Base-by-base conservation (phyloP, 2,329 filamentous ascomycete species). In the Colletotrichum filicis region DNA sequence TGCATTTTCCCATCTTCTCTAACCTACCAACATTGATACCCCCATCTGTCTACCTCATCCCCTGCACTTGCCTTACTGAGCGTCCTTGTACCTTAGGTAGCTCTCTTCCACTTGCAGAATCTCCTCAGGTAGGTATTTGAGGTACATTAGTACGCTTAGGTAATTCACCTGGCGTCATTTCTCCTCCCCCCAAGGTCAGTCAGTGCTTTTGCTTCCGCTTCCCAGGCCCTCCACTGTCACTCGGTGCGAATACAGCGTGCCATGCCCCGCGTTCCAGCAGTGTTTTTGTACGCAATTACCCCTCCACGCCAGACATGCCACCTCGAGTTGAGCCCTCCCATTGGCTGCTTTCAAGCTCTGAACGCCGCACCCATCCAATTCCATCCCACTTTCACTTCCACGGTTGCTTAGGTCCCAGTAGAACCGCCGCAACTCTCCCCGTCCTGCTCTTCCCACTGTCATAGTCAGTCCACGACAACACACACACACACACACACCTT, bases 221-320 rank as follows among this genome's bases (percentile, higher is more conserved):
- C 26, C 28, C 49, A 30, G 28, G 28, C 8, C 28, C 28, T 30
- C 28, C 28, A 30, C 30, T 32, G 28, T 35, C 8, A 46, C 30
- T 42, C 14, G 37, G 37, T 42, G 37, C 37, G 16, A 42, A 42
- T 30, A 28, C 62, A 60, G 62, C 35, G 63, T 32, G 14, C 28
- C 22, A 56, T 68, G 57, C 68, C 68, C 68, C 68, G 68, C 68
- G 64, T 71, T 68, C 57, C 53, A 64, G 58, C 53, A 53, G 35
- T 55, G 59, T 46, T 49, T 52, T 58, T 62, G 49, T 57, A 56
- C 70, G 59, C 71, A 60, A 66, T 66, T 70, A 66, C 71, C 71
- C 71, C 71, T 61, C 71, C 71, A 73, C 46, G 71, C 70, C 70
- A 73, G 70, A 73, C 70, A 69, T 64, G 66, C 66, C 66, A 61